Base-by-base conservation (phyloP, 768 basidiomycete species). In the Coprinopsis cinerea region DNA sequence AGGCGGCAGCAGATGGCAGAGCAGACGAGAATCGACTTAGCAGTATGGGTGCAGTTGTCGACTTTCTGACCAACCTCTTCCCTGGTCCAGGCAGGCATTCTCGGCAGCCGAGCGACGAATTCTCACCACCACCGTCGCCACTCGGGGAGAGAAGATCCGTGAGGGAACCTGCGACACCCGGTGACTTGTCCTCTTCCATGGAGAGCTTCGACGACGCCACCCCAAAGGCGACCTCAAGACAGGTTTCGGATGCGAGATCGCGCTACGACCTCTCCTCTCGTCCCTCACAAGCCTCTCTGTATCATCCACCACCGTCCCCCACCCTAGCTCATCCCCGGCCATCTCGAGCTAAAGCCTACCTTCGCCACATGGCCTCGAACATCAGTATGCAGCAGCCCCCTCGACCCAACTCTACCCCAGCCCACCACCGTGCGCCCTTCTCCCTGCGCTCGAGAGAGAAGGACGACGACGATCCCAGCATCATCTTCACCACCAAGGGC, bases 321-420 rank as follows among this genome's bases (percentile, higher is more conserved):
- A 44, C 58, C 48, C 48, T 53, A 49, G 58, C 50, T 26, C 67
- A 69, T 18, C 74, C 72, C 1, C 67, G 61, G 18, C 73, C 77
- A 9, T 76, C 76, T 22, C 77, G 78, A 45, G 84, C 86, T 2
- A 76, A 77, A 3, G 78, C 81, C 4, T 83, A 87, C 59, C 75
- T 90, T 10, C 79, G 86, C 26, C 85, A 88, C 61, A 87, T 90
- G 72, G 78, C 78, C 1, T 88, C 87, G 26, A 65, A 65, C 15
- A 68, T 76, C 13, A 70, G 68, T 41, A 69, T 75, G 40, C 10
- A 9, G n/a, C 34, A 17, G 23, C 66, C 69, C 7, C 59, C 61
- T 26, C 64, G 70, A 28, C 69, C 69, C 10, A 64, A 56, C 37
- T 72, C 68, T 2, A 69, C 64, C 6, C 61, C 61, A 22, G 55